These are phyloP conservation scores for Arachis hypogaea DNA, from an alignment of 306 rosid species.

Conservation along the genomic window DNA sequence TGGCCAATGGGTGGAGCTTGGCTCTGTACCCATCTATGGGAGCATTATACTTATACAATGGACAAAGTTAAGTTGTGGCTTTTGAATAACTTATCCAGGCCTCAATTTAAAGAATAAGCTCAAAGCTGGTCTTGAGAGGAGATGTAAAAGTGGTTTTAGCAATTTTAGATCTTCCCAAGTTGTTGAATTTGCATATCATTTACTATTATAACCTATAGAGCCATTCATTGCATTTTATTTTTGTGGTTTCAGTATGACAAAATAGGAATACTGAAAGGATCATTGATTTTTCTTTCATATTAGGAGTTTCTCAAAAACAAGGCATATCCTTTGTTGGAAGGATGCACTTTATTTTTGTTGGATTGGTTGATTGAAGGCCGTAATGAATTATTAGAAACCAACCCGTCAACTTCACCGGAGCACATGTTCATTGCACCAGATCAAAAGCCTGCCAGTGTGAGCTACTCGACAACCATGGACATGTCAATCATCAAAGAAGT, in stretches of 20 bases:
- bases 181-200: constrained; percentile 21
- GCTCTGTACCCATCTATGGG: constrained; percentile 93
- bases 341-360: constrained; percentile 86
- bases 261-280: constrained; percentile 10
- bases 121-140: constrained; percentile 29
- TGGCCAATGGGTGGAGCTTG: constrained; percentile 99
- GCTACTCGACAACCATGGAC: constrained; percentile 98
- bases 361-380: constrained; percentile 95
- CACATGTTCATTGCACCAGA: constrained; percentile 91
- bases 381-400: constrained; percentile 81
- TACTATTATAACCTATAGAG: constrained; percentile 19
- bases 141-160: background rate
- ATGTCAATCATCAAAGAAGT: constrained; percentile 84
- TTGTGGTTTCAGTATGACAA: constrained; percentile 14
- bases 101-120: background rate
- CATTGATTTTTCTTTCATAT: constrained; percentile 30
- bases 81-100: constrained; percentile 23
- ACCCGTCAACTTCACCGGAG: constrained; percentile 98
- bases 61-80: constrained; percentile 67
- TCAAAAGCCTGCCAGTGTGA: constrained; percentile 85
- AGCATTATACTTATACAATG: constrained; percentile 84
- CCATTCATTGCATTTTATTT: constrained; percentile 12
- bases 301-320: constrained; percentile 83
- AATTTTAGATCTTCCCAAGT: constrained; percentile 15
- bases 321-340: constrained; percentile 97